Conservation (phyloP, 495 filamentous ascomycete genomes). For the Barbatosphaeria neglecta region DNA sequence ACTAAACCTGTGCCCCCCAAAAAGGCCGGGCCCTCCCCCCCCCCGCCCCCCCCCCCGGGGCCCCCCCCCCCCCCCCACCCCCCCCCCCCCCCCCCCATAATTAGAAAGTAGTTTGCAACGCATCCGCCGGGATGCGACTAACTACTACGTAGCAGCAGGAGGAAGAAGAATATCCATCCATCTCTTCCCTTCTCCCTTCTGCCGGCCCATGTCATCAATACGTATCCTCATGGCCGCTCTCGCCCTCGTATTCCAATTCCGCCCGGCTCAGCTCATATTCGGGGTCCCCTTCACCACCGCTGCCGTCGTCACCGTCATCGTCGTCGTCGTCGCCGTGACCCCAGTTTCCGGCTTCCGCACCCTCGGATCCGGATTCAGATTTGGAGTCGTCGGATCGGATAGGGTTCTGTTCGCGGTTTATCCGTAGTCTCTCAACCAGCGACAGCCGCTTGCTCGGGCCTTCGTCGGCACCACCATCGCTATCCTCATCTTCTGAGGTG, state of each 20-base stretch:
- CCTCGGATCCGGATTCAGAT: neutral
- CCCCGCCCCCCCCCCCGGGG: too few relatives aligned
- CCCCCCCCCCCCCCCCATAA: too few relatives aligned
- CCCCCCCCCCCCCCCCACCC: too few relatives aligned
- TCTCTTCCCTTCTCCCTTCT: too few relatives aligned
- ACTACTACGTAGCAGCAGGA: too few relatives aligned
- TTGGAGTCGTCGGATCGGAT: constrained; percentile 2
- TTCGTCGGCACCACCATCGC: neutral
- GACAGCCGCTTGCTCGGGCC: neutral
- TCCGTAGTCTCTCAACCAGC: constrained; percentile 7
- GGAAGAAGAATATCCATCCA: too few relatives aligned
- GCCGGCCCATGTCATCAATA: too few relatives aligned
- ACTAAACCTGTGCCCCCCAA: too few relatives aligned
- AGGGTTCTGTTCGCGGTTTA: constrained; percentile 3
- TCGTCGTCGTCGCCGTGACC: constrained; percentile 3
- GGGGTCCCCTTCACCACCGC: neutral
- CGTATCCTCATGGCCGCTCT: neutral
- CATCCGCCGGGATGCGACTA: too few relatives aligned
- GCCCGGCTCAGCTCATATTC: too few relatives aligned
- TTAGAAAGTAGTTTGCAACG: too few relatives aligned
- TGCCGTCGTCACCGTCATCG: constrained; percentile 5
- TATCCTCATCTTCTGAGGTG: constrained; percentile 1
- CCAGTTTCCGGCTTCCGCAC: neutral
- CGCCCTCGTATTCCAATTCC: neutral
- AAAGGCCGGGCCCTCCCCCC: too few relatives aligned